Percentiles rank a stretch among this genome's conserved stretches.
Evolutionary conservation across 169 alveolate genomes (phyloP).

Genomic region (Theileria annulata): DNA sequence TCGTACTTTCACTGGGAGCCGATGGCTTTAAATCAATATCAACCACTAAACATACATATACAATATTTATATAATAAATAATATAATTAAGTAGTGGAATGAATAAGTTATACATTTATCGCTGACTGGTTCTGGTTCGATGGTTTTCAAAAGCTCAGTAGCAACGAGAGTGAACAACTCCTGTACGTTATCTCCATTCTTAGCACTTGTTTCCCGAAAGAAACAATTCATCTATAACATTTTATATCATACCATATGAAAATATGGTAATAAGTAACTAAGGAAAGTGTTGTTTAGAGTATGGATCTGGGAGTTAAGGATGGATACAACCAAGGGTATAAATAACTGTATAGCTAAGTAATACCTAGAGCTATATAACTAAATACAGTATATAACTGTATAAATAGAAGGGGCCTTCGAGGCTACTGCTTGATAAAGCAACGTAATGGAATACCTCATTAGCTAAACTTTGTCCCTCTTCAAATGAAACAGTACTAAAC

Average conservation of each 20-base stretch:
- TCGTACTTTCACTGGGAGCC: constrained; percentile 16
- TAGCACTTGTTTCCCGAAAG: constrained; percentile 96
- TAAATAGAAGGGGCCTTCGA: not conserved
- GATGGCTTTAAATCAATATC: constrained; percentile 63
- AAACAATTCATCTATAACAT: constrained; percentile 79
- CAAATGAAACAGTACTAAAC: constrained; percentile 80
- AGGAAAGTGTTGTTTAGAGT: not conserved
- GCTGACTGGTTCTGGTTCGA: constrained; percentile 62
- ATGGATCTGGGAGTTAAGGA: not conserved
- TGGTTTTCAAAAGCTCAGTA: constrained; percentile 50
- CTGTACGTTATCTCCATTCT: constrained; percentile 91
- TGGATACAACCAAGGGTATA: too few species aligned
- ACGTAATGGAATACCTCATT: constrained; percentile 48
- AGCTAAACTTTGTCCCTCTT: constrained; percentile 91
- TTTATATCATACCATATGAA: not conserved
- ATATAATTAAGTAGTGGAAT: not conserved
- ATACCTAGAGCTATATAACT: too few species aligned
- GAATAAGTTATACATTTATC: constrained; percentile 45
- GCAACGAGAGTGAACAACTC: constrained; percentile 59
- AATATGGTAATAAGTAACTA: not conserved
- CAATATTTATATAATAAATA: not conserved
- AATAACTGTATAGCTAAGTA: too few species aligned
- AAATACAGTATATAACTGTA: too few species aligned
- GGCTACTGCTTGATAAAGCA: not conserved
- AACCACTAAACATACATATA: constrained; percentile 32